These are phyloP conservation scores for Plasmodium chabaudi DNA, from an alignment of 169 alveolate species.

Conservation along the genomic window DNA sequence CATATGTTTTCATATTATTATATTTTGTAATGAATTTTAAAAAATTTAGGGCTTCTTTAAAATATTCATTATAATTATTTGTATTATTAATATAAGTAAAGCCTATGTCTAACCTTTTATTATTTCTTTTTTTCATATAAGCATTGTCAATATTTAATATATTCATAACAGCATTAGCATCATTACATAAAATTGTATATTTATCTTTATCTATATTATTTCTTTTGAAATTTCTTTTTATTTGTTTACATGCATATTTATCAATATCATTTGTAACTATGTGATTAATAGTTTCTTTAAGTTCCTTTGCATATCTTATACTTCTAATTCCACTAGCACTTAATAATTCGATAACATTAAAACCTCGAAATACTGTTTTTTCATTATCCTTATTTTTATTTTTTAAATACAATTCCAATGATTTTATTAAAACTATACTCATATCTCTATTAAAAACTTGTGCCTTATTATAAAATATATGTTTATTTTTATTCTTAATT, in stretches of 20 bases:
- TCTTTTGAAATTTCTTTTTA: slow-evolving; percentile 71
- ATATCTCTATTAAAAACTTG: slow-evolving; percentile 95
- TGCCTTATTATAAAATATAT: slow-evolving; percentile 92
- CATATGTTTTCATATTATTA: slow-evolving; percentile 15
- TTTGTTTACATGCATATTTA: slow-evolving; percentile 82
- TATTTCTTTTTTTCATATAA: slow-evolving; percentile 46
- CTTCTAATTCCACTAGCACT: slow-evolving; percentile 90
- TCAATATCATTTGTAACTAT: slow-evolving; percentile 92
- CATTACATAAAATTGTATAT: slow-evolving; percentile 82
- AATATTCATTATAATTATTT: slow-evolving; percentile 51
- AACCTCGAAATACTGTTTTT: slow-evolving; percentile 79
- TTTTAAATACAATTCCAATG: slow-evolving; percentile 84
- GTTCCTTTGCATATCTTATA: slow-evolving; percentile 91
- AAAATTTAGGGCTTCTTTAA: slow-evolving; percentile 55
- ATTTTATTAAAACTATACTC: slow-evolving; percentile 88
- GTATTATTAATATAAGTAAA: slow-evolving; percentile 38
- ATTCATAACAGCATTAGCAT: slow-evolving; percentile 81
- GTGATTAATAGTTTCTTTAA: slow-evolving; percentile 83
- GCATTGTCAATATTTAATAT: slow-evolving; percentile 51
- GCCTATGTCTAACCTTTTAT: slow-evolving; percentile 61
- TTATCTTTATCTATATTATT: slow-evolving; percentile 76
- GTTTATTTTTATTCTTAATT: slow-evolving; percentile 80
- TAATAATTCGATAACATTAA: slow-evolving; percentile 83
- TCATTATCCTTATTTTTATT: slow-evolving; percentile 73
- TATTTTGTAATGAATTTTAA: slow-evolving; percentile 37